Conservation (phyloP, 164 flowering plant genomes). For the Magnolia sinica region DNA sequence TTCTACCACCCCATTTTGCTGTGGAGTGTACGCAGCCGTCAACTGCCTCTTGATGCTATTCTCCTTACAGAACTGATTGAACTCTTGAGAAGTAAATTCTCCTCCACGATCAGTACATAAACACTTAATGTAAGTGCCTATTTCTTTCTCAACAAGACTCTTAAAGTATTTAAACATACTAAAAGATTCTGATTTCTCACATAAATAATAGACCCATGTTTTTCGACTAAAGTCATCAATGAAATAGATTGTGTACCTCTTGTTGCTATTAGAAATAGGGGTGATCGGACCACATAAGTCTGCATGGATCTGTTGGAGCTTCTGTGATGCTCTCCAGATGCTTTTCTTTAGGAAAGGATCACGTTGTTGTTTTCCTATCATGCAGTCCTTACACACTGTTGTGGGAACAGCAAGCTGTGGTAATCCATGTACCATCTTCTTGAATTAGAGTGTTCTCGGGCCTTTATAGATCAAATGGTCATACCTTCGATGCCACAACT, state of each 20-base stretch:
- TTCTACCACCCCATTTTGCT: neutral
- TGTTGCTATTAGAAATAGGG: neutral
- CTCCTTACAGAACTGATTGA: neutral
- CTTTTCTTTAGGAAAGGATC: neutral
- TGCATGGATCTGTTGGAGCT: neutral
- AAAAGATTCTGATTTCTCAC: conserved; percentile 4
- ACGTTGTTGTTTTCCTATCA: neutral
- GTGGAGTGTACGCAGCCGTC: neutral
- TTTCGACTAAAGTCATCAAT: neutral
- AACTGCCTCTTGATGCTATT: conserved; percentile 4
- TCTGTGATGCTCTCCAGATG: neutral
- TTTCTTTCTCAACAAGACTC: neutral
- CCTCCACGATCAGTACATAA: too few species aligned
- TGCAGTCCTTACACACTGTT: neutral
- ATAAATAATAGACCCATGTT: conserved; percentile 5
- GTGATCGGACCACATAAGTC: neutral
- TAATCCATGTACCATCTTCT: neutral
- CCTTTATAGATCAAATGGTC: neutral
- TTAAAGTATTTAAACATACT: neutral
- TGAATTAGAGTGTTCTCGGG: neutral
- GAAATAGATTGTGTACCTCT: neutral
- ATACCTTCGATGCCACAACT: neutral
- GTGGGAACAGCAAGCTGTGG: neutral
- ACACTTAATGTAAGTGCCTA: neutral
- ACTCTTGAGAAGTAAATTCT: neutral